Base-by-base conservation (phyloP, 768 basidiomycete genomes). In the Podaxis sp. region DNA sequence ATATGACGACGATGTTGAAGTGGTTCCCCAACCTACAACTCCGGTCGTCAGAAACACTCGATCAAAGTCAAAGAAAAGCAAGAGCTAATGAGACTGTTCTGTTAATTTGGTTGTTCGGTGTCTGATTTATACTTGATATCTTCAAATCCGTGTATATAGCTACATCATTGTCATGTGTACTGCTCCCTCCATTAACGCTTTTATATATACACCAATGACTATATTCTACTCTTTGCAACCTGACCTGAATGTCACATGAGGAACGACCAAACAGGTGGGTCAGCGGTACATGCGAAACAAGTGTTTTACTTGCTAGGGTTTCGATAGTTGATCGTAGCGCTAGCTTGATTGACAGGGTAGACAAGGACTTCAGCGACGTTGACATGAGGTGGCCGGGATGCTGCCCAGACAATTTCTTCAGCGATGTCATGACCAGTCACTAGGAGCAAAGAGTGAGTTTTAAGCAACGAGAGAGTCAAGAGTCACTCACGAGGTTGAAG, bases 341-440 rank as follows among this genome's bases (percentile, higher is more conserved):
- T 79, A 37, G 91, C 91, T 76, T 93, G 91, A 71, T 91, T 91
- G 33, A 88, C 87, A 1, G 91, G 91, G 67, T 92, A 84, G 50
- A 93, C 81, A 60, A 85, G 84, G 11, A 91, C 75, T 69, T 94
- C 90, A 0, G 93, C 94, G 47, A 98, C 82, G 71, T 98, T 95
- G 50, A 98, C 93, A 70, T 96, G 96, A 43, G 91, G 81, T 11
- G 96, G 96, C 46, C 96, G 88, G 11, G 91, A 82, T 19, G 97
- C 96, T 13, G 88, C 88, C 96, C 96, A 99, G 19, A 96, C 94
- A 69, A 99, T 96, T 75, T 98, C 95, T 73, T 99, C 97, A 1
- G 97, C 97, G 51, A 98, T 90, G 70, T 98, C 95, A 63, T 89
- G 82, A 6, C 89, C 87, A 5, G 84, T 82, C 73, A 96, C 92